Percentiles rank a stretch among this genome's conserved stretches.
These are phyloP conservation scores for Trypanosoma boissoni DNA, from an alignment of 208 protist genomes.

Conservation along the genomic window DNA sequence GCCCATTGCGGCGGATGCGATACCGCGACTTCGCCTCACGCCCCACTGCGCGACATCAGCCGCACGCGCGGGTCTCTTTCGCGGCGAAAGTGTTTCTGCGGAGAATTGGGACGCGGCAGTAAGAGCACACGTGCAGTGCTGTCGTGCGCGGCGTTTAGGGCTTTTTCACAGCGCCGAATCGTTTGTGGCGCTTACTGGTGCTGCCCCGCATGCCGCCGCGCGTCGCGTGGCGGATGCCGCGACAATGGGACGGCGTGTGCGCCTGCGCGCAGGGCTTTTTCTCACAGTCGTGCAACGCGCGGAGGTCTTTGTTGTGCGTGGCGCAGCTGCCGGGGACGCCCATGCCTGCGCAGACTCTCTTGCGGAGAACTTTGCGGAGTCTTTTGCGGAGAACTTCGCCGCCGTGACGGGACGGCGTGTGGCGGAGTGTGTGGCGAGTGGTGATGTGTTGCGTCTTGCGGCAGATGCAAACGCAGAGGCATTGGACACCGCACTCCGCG, in stretches of 20 bases:
- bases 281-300: constrained; percentile 47
- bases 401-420: constrained; percentile 7
- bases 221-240: constrained; percentile 37
- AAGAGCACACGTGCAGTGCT: constrained; percentile 24
- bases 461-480: constrained; percentile 10
- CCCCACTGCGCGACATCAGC: too few species aligned
- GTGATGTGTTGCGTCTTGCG: too few species aligned
- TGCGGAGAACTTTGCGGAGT: constrained; percentile 1
- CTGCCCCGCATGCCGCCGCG: constrained; percentile 11
- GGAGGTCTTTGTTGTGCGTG: constrained; percentile 27
- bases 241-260: constrained; percentile 28
- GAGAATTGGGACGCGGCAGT: constrained; percentile 21
- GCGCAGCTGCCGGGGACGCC: neutral
- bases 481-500: constrained; percentile 13
- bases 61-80: too few species aligned
- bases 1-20: too few species aligned
- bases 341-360: constrained; percentile 26
- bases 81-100: too few species aligned
- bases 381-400: constrained; percentile 8
- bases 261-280: constrained; percentile 60
- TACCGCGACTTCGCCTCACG: too few species aligned
- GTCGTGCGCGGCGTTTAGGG: neutral
- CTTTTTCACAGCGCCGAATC: constrained; percentile 27
- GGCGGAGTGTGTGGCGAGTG: too few species aligned
- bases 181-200: constrained; percentile 15